A percentile compares a stretch with the other conserved stretches of the same genome.
Evolutionary conservation across 1,139 yeast genomes (phyloP).

Genomic region (Yamadazyma aaseri): DNA sequence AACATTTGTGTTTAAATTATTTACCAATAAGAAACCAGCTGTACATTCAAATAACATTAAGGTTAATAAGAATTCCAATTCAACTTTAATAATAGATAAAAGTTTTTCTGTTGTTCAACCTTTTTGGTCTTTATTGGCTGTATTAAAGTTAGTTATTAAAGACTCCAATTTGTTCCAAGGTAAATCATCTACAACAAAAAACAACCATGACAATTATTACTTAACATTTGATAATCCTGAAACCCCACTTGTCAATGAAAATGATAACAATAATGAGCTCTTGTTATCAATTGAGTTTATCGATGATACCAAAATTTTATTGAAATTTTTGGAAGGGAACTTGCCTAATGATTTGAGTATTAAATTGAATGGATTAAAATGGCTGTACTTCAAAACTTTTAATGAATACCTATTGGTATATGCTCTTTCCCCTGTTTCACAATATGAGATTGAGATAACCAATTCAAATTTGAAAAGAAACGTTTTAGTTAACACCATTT

Average conservation of each 20-base stretch:
- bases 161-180: slow-evolving; percentile 54
- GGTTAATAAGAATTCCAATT: slow-evolving; percentile 16
- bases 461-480: slow-evolving; percentile 23
- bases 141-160: slow-evolving; percentile 53
- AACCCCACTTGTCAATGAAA: not conserved
- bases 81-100: slow-evolving; percentile 15
- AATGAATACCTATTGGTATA: slow-evolving; percentile 51
- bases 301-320: slow-evolving; percentile 39
- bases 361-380: slow-evolving; percentile 57
- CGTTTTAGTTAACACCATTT: slow-evolving; percentile 35
- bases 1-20: slow-evolving; percentile 46
- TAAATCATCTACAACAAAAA: slow-evolving; percentile 23
- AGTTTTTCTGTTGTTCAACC: slow-evolving; percentile 48
- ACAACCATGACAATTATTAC: slow-evolving; percentile 19
- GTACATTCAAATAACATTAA: slow-evolving; percentile 9
- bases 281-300: slow-evolving; percentile 28
- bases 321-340: slow-evolving; percentile 35
- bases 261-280: slow-evolving; percentile 5
- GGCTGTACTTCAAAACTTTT: slow-evolving; percentile 50
- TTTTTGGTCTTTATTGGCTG: slow-evolving; percentile 66
- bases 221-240: slow-evolving; percentile 6
- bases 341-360: slow-evolving; percentile 40
- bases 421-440: slow-evolving; percentile 66
- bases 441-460: slow-evolving; percentile 61
- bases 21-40: slow-evolving; percentile 25